A percentile compares a stretch with the other conserved stretches of the same genome.
Conservation (phyloP, 805 yeast species). For the Wickerhamomyces bovis region DNA sequence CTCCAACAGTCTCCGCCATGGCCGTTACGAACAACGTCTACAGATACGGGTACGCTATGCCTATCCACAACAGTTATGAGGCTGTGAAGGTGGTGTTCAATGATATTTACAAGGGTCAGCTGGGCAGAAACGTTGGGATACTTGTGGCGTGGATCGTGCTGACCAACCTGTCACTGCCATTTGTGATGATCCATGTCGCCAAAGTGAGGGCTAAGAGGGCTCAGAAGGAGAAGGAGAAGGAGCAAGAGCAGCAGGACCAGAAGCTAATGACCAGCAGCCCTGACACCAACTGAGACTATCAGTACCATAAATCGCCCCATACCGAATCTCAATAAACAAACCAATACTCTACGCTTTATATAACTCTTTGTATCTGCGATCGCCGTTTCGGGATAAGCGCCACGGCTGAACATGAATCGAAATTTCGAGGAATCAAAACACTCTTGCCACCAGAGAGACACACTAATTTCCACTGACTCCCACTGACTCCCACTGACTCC, state of each 20-base stretch:
- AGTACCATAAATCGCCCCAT: too few species aligned
- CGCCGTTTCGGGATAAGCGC: too few species aligned
- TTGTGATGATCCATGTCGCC: constrained; percentile 29
- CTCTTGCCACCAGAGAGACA: too few species aligned
- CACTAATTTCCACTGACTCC: neutral
- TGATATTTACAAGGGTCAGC: constrained; percentile 45
- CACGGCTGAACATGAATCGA: too few species aligned
- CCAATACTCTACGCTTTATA: too few species aligned
- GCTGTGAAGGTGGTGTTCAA: constrained; percentile 53
- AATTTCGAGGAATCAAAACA: too few species aligned
- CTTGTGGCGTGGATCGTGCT: constrained; percentile 54
- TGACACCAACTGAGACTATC: neutral
- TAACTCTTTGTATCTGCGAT: too few species aligned
- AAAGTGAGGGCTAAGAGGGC: constrained; percentile 7
- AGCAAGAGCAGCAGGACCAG: neutral
- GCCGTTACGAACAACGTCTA: constrained; percentile 49
- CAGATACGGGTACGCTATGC: constrained; percentile 61
- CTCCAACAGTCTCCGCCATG: constrained; percentile 61
- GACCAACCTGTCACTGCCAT: constrained; percentile 36
- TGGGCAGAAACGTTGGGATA: constrained; percentile 58
- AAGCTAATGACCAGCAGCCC: neutral
- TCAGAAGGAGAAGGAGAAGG: neutral
- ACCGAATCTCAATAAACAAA: too few species aligned
- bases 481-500: too few species aligned
- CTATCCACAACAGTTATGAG: constrained; percentile 60